Evolutionary conservation across 2,329 filamentous ascomycete species (phyloP).

Genomic region (Pseudophaeomoniella oleicola): DNA sequence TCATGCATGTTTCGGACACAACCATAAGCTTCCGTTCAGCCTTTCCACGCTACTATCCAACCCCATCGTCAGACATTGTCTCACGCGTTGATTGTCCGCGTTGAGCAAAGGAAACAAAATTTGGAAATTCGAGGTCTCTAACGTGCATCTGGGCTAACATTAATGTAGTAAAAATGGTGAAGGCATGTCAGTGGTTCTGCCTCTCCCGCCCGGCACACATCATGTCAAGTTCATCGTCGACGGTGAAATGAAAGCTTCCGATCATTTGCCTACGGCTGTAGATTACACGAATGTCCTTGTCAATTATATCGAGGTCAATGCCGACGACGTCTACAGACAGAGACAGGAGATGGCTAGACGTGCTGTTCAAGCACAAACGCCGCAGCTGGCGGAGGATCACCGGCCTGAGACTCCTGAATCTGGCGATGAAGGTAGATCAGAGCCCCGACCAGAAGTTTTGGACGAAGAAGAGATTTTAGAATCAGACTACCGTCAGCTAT

Average conservation of each 20-base stretch:
- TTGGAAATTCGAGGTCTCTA: no score
- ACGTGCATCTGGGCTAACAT: constrained; percentile 23
- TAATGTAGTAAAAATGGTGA: constrained; percentile 28
- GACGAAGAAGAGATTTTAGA: constrained; percentile 40
- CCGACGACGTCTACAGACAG: constrained; percentile 45
- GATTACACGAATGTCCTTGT: constrained; percentile 97
- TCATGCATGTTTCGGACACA: not conserved
- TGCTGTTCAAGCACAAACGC: constrained; percentile 8
- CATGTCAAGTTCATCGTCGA: constrained; percentile 95
- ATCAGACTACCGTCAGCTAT: constrained; percentile 52
- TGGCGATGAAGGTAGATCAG: constrained; percentile 11
- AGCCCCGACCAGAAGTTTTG: constrained; percentile 14
- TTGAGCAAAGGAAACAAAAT: no score
- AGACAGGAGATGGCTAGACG: constrained; percentile 20
- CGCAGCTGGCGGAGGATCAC: constrained; percentile 25
- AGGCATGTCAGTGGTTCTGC: constrained; percentile 61
- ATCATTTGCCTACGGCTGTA: constrained; percentile 80
- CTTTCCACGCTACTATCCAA: no score
- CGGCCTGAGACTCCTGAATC: constrained; percentile 19
- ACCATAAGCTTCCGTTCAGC: no score
- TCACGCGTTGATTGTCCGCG: no score
- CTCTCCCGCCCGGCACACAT: constrained; percentile 83
- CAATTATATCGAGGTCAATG: constrained; percentile 91
- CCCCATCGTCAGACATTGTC: no score
- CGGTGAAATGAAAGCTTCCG: constrained; percentile 79